Percentiles rank a stretch among this genome's conserved stretches.
phyloP scores from a whole-genome alignment of 208 protist genomes.

The Leishmania lainsoni region DNA sequence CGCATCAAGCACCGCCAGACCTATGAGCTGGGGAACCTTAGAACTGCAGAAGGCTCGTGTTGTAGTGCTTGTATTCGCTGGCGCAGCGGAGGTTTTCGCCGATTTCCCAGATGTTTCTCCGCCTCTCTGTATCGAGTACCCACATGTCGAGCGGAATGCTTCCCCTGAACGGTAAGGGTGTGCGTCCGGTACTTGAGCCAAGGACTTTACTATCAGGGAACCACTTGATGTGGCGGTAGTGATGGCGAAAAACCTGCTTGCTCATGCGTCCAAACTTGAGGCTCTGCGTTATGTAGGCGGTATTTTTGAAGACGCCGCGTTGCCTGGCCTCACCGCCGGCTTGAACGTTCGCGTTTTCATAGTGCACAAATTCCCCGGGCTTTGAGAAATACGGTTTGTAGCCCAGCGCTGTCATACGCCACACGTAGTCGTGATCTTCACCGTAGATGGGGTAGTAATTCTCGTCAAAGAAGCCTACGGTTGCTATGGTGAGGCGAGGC shows the following conservation, averaged over 20 bases:
- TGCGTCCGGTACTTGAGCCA: not conserved
- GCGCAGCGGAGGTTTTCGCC: conserved; percentile 10
- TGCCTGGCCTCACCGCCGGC: not conserved
- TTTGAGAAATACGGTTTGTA: conserved; percentile 26
- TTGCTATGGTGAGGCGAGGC: conserved; percentile 43
- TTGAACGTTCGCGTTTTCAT: conserved; percentile 26
- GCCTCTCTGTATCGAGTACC: conserved; percentile 21
- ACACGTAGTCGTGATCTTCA: conserved; percentile 53
- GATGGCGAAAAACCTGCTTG: conserved; percentile 22
- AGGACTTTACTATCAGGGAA: not conserved
- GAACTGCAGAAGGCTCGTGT: conserved; percentile 16
- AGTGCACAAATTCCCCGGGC: conserved; percentile 23
- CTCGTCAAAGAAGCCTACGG: conserved; percentile 56
- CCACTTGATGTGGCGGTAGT: conserved; percentile 31
- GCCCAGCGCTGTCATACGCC: conserved; percentile 29
- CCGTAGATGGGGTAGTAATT: conserved; percentile 63
- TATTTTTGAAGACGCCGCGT: conserved; percentile 19
- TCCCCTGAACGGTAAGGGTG: conserved; percentile 25
- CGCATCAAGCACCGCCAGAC: not conserved
- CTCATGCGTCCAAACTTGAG: conserved; percentile 30
- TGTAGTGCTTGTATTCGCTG: conserved; percentile 10
- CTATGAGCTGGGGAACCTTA: not conserved
- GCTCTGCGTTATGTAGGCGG: conserved; percentile 4
- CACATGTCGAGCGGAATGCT: conserved; percentile 36
- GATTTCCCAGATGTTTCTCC: conserved; percentile 15